phyloP scores from a whole-genome alignment of 2,329 filamentous ascomycete genomes.

The Huntiella decipiens region DNA sequence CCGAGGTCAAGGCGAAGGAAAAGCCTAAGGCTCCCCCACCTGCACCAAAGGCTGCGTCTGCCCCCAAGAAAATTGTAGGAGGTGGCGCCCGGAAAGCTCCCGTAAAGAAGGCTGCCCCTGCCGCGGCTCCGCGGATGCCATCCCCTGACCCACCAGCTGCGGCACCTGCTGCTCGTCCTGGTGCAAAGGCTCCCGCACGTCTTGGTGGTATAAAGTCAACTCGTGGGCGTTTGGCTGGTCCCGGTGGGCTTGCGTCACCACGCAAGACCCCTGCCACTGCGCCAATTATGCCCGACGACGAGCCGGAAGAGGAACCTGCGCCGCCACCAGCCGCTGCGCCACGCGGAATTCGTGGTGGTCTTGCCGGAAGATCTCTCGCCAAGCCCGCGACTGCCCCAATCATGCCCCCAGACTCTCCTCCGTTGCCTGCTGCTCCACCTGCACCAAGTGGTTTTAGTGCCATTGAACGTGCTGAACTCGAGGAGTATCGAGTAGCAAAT shows the following conservation, averaged over 20 bases:
- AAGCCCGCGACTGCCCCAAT: slow-evolving; percentile 44
- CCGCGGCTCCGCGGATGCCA: slow-evolving; percentile 18
- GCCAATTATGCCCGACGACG: slow-evolving; percentile 37
- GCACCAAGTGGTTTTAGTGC: slow-evolving; percentile 38
- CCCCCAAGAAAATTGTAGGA: slow-evolving; percentile 28
- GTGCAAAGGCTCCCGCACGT: slow-evolving; percentile 34
- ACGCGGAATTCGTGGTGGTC: slow-evolving; percentile 53
- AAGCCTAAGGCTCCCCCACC: slow-evolving; percentile 68
- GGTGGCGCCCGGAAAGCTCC: slow-evolving; percentile 22
- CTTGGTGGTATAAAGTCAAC: slow-evolving; percentile 41
- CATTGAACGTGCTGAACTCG: slow-evolving; percentile 79
- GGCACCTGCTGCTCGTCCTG: slow-evolving; percentile 38
- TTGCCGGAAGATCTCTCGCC: slow-evolving; percentile 68
- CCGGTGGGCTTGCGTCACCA: slow-evolving; percentile 32
- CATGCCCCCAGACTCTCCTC: slow-evolving; percentile 30
- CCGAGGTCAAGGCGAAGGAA: slow-evolving; percentile 29
- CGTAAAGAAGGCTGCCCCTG: slow-evolving; percentile 25
- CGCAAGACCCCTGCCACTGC: slow-evolving; percentile 26
- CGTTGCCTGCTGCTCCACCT: slow-evolving; percentile 31
- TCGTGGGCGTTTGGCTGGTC: slow-evolving; percentile 33
- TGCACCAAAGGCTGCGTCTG: slow-evolving; percentile 28
- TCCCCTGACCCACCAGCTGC: slow-evolving; percentile 20
- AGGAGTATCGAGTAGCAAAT: slow-evolving; percentile 69
- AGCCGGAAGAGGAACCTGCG: slow-evolving; percentile 28
- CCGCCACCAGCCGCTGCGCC: slow-evolving; percentile 41